These are phyloP conservation scores for Echinochloa phyllopogon DNA, from an alignment of 176 grass and related monocot species.

Conservation along the genomic window DNA sequence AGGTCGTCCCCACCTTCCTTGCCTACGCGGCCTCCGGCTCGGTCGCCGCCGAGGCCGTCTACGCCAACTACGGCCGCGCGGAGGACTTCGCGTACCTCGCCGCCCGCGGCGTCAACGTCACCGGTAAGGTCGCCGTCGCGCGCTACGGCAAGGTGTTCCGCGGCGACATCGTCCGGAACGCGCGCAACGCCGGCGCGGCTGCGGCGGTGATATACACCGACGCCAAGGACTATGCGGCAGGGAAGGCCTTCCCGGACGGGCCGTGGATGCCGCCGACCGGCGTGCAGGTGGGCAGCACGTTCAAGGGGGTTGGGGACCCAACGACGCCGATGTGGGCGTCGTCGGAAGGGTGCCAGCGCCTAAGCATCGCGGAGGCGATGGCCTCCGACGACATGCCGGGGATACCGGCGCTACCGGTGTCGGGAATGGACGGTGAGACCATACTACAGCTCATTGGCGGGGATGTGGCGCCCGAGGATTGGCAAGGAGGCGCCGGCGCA, in stretches of 20 bases:
- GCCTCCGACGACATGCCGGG: slow-evolving; percentile 63
- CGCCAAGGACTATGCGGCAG: slow-evolving; percentile 67
- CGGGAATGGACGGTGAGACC: slow-evolving; percentile 68
- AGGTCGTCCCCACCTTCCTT: slow-evolving; percentile 76
- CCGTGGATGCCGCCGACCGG: slow-evolving; percentile 80
- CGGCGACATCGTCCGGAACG: slow-evolving; percentile 80
- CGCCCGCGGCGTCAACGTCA: slow-evolving; percentile 68
- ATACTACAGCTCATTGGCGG: slow-evolving; percentile 66
- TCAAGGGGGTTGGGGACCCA: slow-evolving; percentile 69
- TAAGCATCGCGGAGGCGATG: slow-evolving; percentile 61
- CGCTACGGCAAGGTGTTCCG: slow-evolving; percentile 83
- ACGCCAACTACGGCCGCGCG: slow-evolving; percentile 85
- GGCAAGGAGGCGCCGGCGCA: slow-evolving; percentile 69
- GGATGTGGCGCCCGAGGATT: slow-evolving; percentile 67
- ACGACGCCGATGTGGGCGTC: slow-evolving; percentile 83
- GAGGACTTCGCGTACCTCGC: slow-evolving; percentile 71
- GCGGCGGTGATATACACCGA: slow-evolving; percentile 82
- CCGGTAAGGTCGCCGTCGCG: slow-evolving; percentile 69
- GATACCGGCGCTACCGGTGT: slow-evolving; percentile 84
- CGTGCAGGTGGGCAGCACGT: slow-evolving; percentile 80
- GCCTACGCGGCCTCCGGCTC: slow-evolving; percentile 79
- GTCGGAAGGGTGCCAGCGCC: slow-evolving; percentile 70
- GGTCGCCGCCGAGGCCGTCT: slow-evolving; percentile 62
- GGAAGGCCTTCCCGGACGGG: slow-evolving; percentile 65
- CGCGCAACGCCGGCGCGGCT: slow-evolving; percentile 63